These are phyloP conservation scores for Ophiostoma piceae DNA, from an alignment of 2,329 filamentous ascomycete genomes.

Conservation along the genomic window DNA sequence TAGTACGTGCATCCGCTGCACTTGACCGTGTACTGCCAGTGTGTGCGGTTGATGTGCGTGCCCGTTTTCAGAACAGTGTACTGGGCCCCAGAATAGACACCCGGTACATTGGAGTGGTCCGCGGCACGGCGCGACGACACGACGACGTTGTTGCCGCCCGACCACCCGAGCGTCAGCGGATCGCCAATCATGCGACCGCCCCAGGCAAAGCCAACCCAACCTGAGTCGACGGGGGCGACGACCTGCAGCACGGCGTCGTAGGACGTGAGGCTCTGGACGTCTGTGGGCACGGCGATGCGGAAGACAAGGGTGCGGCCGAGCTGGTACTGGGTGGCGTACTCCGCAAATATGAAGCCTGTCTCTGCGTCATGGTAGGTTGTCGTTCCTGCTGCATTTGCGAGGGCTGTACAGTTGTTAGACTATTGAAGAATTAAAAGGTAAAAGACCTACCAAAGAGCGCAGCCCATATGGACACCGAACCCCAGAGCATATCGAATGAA, in stretches of 20 bases:
- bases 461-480: not conserved
- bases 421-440: not conserved
- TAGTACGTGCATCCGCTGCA: not conserved
- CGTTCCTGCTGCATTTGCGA: not conserved
- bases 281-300: conserved; percentile 25
- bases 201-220: not conserved
- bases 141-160: not conserved
- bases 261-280: conserved; percentile 24
- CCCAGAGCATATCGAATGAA: not conserved
- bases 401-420: not conserved
- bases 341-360: not conserved
- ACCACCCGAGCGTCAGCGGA: not conserved
- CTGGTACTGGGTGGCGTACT: conserved; percentile 17
- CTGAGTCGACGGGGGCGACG: conserved; percentile 8
- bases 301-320: conserved; percentile 21
- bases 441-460: not conserved
- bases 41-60: not conserved
- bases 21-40: not conserved
- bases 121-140: not conserved
- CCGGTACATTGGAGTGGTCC: not conserved
- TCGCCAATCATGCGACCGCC: not conserved
- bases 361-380: not conserved
- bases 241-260: conserved; percentile 29
- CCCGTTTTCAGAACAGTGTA: not conserved
- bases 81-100: not conserved